A percentile compares a stretch with the other conserved stretches of the same genome.
phyloP scores from a whole-genome alignment of 2,329 filamentous ascomycete genomes.

The Colletotrichum nymphaeae region DNA sequence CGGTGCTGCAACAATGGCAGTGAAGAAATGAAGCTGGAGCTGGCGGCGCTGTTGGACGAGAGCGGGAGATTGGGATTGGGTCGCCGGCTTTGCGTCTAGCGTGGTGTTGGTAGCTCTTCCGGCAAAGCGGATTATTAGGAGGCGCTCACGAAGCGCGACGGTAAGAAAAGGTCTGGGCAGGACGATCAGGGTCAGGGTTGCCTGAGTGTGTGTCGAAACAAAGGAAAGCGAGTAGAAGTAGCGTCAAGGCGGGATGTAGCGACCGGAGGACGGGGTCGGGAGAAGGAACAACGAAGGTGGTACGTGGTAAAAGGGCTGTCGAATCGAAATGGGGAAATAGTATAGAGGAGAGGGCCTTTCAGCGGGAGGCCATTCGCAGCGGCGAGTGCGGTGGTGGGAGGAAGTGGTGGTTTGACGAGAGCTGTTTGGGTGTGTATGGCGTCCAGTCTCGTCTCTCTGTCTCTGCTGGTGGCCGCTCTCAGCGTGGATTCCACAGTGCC shows the following conservation, averaged over 20 bases:
- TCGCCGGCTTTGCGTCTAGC: slow-evolving; percentile 19
- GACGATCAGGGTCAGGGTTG: slow-evolving; percentile 5
- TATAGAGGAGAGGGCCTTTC: slow-evolving; percentile 17
- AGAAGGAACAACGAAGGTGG: slow-evolving; percentile 21
- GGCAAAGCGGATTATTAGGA: slow-evolving; percentile 32
- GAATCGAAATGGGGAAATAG: slow-evolving; percentile 11
- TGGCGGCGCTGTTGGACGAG: slow-evolving; percentile 6
- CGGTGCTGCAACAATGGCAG: slow-evolving; percentile 11
- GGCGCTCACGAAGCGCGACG: slow-evolving; percentile 27
- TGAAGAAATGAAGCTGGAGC: slow-evolving; percentile 14
- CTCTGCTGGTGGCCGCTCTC: slow-evolving; percentile 21
- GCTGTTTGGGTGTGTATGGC: slow-evolving; percentile 1
- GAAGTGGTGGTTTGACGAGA: neutral
- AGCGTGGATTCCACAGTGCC: slow-evolving; percentile 34
- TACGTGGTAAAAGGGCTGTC: neutral
- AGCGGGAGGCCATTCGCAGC: slow-evolving; percentile 24
- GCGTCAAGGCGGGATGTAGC: slow-evolving; percentile 16
- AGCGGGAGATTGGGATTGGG: slow-evolving; percentile 20
- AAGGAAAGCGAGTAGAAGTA: slow-evolving; percentile 23
- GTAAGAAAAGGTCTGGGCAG: slow-evolving; percentile 1
- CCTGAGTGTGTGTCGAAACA: slow-evolving; percentile 18
- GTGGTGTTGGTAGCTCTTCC: slow-evolving; percentile 18
- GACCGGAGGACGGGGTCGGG: slow-evolving; percentile 25
- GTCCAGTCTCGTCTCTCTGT: slow-evolving; percentile 4
- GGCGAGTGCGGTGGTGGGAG: neutral